Evolutionary conservation across 2,329 filamentous ascomycete genomes (phyloP), one percentile per base, ranked within the genome.

Genomic region (Botrytis cinerea): DNA sequence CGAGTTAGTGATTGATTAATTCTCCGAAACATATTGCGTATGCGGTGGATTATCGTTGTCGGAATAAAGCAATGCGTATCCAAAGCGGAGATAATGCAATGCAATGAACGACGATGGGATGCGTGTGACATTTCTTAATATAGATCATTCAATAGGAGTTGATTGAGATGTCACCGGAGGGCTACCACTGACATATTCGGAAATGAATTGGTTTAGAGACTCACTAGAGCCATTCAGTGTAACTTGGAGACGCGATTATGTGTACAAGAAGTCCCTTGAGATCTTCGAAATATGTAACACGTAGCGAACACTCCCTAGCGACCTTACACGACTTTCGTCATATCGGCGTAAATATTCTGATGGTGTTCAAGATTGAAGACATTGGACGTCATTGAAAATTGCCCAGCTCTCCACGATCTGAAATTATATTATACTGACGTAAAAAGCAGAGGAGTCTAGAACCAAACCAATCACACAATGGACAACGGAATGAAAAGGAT

Each of bases 11-110:
- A 45, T 32, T 25, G 3, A 68, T 25, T 22, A 68, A 68, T 68
- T 68, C 48, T 43, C 66, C 66, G 66, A 32, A 43, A 43, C 48
- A 59, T 38, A 68, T 59, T 68, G 35, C 40, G 68, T 46, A 61
- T 70, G 51, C 32, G 22, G 68, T 61, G 48, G 48, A 43, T 43
- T 68, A 68, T 57, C 63, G 38, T 67, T 8, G 16, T 32, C 46
- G 46, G 68, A 48, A 62, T 25, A n/a, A 61, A 48, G 32, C 8
- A 57, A 43, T 38, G 48, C 48, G 32, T 43, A 57, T 57, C 18
- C 18, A 57, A 28, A 57, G 35, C 61, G 61, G 59, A 72, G 61
- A 66, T 66, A 72, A 72, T 66, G 60, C 46, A 67, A 72, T 66
- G 61, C 45, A 54, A 54, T 67, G 61, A 32, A 40, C 20, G 28